Evolutionary conservation across 768 basidiomycete species (phyloP), one percentile per base, ranked within the genome.

Genomic region (Boletellus emodensis): DNA sequence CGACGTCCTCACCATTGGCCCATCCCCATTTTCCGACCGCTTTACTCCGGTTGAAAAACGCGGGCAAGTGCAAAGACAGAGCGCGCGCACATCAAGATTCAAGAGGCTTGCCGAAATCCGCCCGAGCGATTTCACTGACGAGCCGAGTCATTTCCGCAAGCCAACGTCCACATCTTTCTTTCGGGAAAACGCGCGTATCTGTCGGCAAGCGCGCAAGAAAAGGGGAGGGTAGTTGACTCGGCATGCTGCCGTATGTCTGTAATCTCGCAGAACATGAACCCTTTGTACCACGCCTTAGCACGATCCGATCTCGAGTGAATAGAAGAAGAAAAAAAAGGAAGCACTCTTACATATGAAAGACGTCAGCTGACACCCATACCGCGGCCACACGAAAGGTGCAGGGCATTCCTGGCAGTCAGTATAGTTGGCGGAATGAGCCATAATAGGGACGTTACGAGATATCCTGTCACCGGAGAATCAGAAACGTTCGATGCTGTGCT

Each of bases 401-500:
- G 32, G 3, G 9, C 22, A 46, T 41, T 45, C 47, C 44, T 54
- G 17, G 10, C 18, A 12, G 34, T 17, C 7, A 24, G 24, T 24
- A 36, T 28, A 40, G 36, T 46, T 33, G 30, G 49, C 35, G 45
- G 38, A 38, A 48, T 35, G 35, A 26, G 17, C 48, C 44, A 20
- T 33, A 46, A 56, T 28, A 46, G 58, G 58, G 36, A 18, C 30
- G 15, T 63, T 63, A 63, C 63, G 61, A 18, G 46, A 60, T 36
- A 18, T 26, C 38, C 48, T 51, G 43, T 45, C 48, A 54, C 57
- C 60, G 63, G 54, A 11, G 57, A 46, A 40, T 41, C 30, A 52
- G 49, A 62, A 63, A 42, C n/a, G 4, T 18, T 43, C 54, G 37
- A 62, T 64, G 62, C 61, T 62, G 61, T 62, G 61, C 35, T 1